Evolutionary conservation across 2,329 filamentous ascomycete genomes (phyloP).

Genomic region (Chrysosporium queenslandicum): DNA sequence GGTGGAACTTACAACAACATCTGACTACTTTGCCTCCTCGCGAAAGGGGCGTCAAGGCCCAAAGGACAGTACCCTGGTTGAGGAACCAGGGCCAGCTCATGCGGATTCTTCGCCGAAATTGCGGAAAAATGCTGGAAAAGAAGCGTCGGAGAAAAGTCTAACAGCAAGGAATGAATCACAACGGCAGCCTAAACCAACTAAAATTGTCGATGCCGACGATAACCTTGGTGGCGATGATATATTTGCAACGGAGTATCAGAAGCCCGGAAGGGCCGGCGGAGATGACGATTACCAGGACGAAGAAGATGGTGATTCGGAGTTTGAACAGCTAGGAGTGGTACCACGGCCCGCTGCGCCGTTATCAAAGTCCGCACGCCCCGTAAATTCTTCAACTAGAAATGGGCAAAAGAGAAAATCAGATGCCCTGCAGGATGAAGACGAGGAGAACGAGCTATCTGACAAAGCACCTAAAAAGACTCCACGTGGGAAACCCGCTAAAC

Average conservation of each 20-base stretch:
- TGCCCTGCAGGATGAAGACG: slow-evolving; percentile 44
- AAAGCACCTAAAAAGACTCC: slow-evolving; percentile 48
- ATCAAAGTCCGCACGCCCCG: slow-evolving; percentile 40
- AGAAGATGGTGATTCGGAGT: slow-evolving; percentile 45
- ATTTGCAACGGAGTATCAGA: slow-evolving; percentile 62
- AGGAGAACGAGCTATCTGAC: slow-evolving; percentile 47
- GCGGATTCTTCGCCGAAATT: slow-evolving; percentile 24
- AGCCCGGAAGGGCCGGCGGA: slow-evolving; percentile 53
- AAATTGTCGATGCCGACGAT: slow-evolving; percentile 52
- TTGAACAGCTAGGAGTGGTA: slow-evolving; percentile 53
- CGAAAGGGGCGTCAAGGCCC: slow-evolving; percentile 46
- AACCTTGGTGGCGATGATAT: slow-evolving; percentile 70
- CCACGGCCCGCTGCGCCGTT: slow-evolving; percentile 47
- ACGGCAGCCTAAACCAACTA: slow-evolving; percentile 22
- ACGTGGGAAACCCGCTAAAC: slow-evolving; percentile 2
- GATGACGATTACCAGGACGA: slow-evolving; percentile 64
- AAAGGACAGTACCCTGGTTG: neutral
- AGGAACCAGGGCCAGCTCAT: slow-evolving; percentile 18
- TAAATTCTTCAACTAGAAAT: slow-evolving; percentile 39
- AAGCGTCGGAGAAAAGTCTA: slow-evolving; percentile 36
- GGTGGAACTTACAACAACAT: slow-evolving; percentile 50
- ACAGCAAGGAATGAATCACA: neutral
- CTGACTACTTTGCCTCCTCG: slow-evolving; percentile 51
- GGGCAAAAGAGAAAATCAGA: slow-evolving; percentile 51
- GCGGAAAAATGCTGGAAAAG: slow-evolving; percentile 44